Evolutionary conservation across 345 rosid genomes (phyloP).

Genomic region (Linum usitatissimum): DNA sequence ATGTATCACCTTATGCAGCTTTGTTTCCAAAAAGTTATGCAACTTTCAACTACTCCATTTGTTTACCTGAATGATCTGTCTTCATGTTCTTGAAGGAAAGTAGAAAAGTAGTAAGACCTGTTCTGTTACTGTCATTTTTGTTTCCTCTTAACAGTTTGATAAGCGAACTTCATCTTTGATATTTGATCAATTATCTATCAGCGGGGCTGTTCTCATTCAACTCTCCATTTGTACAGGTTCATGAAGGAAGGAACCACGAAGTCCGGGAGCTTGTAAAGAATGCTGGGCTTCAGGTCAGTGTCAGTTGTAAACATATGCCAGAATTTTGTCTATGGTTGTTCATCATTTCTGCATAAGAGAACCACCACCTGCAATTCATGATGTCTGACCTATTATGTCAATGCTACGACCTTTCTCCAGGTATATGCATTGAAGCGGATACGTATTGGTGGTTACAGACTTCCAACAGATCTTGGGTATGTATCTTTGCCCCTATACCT

Average conservation of each 20-base stretch:
- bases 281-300: slow-evolving; percentile 93
- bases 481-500: slow-evolving; percentile 1
- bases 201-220: neutral
- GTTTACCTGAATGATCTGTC: too few relatives aligned
- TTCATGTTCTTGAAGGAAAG: too few relatives aligned
- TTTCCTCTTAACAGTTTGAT: too few relatives aligned
- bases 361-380: neutral
- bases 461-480: slow-evolving; percentile 90
- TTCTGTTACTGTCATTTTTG: too few relatives aligned
- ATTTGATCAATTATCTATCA: slow-evolving; percentile 4
- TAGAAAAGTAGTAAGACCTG: too few relatives aligned
- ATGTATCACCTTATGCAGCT: too few relatives aligned
- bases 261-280: slow-evolving; percentile 89
- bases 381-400: neutral
- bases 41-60: too few relatives aligned
- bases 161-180: neutral
- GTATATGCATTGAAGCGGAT: slow-evolving; percentile 68
- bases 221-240: slow-evolving; percentile 46
- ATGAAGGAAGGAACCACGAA: slow-evolving; percentile 94
- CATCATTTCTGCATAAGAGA: slow-evolving; percentile 3
- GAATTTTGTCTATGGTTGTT: neutral
- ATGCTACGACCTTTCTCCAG: slow-evolving; percentile 28
- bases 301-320: slow-evolving; percentile 22
- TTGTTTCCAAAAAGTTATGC: too few relatives aligned
- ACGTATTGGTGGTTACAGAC: slow-evolving; percentile 83